Percentiles rank a stretch among this genome's conserved stretches.
Evolutionary conservation across 306 rosid species (phyloP).

Genomic region (Oxytropis ochrocephala): DNA sequence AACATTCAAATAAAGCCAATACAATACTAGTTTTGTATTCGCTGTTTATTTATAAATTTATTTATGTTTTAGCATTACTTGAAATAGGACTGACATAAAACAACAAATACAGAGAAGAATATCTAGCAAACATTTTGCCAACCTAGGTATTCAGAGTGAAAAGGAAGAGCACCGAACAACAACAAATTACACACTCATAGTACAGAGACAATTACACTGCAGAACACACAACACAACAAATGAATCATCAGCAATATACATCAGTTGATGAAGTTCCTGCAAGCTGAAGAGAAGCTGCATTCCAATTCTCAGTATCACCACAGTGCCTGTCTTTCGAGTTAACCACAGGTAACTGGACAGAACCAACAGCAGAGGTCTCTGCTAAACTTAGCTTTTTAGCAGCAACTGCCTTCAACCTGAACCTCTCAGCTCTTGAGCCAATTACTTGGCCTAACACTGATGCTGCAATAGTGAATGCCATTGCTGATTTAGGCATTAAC

Average conservation of each 20-base stretch:
- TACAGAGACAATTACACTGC: slow-evolving; percentile 26
- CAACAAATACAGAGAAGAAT: neutral
- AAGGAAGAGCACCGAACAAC: neutral
- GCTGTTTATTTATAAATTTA: neutral
- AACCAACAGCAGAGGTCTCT: slow-evolving; percentile 30
- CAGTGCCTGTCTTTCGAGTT: slow-evolving; percentile 46
- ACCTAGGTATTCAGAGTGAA: slow-evolving; percentile 21
- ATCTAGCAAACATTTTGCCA: slow-evolving; percentile 15
- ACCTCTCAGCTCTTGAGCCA: slow-evolving; percentile 92
- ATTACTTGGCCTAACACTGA: slow-evolving; percentile 83
- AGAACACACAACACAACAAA: slow-evolving; percentile 23
- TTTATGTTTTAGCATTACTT: neutral
- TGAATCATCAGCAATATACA: slow-evolving; percentile 46
- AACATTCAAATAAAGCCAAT: neutral
- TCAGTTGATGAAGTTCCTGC: slow-evolving; percentile 54
- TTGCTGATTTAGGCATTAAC: slow-evolving; percentile 91
- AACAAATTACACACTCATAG: slow-evolving; percentile 23
- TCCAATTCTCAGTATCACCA: slow-evolving; percentile 51
- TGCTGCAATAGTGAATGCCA: slow-evolving; percentile 97
- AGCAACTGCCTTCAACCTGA: slow-evolving; percentile 53
- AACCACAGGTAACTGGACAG: slow-evolving; percentile 35
- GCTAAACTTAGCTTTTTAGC: slow-evolving; percentile 32
- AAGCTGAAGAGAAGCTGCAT: slow-evolving; percentile 52
- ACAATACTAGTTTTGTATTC: neutral
- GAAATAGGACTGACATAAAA: neutral